These are phyloP conservation scores for Pezicula carpinea DNA, from an alignment of 2,329 filamentous ascomycete genomes.

Conservation along the genomic window DNA sequence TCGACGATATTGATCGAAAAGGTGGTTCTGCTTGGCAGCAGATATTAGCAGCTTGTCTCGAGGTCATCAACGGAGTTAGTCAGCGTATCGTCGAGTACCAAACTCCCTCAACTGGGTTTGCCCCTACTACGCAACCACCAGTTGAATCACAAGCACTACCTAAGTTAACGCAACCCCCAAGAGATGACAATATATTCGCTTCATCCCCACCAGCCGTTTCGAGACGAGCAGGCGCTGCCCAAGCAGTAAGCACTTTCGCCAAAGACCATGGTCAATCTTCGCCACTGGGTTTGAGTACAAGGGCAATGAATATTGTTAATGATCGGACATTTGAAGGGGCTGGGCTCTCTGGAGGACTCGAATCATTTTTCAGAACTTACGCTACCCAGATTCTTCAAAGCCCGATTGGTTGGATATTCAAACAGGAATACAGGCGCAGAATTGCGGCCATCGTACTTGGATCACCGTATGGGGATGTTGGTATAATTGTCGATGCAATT, in stretches of 20 bases:
- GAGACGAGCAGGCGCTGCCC: conserved; percentile 11
- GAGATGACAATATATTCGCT: conserved; percentile 23
- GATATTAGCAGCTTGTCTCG: conserved; percentile 64
- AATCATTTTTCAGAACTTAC: conserved; percentile 43
- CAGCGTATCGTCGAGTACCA: conserved; percentile 58
- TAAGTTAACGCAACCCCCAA: conserved; percentile 20
- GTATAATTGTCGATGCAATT: conserved; percentile 67
- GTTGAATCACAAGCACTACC: conserved; percentile 16
- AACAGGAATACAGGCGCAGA: conserved; percentile 61
- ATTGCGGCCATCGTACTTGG: conserved; percentile 68
- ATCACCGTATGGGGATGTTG: conserved; percentile 64
- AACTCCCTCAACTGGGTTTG: conserved; percentile 26
- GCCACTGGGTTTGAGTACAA: conserved; percentile 30
- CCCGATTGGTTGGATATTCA: conserved; percentile 62
- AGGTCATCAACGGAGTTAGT: conserved; percentile 63
- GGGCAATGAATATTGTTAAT: conserved; percentile 29
- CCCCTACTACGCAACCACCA: conserved; percentile 17
- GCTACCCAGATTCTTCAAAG: conserved; percentile 43
- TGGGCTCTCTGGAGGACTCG: conserved; percentile 44
- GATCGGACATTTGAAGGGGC: conserved; percentile 47
- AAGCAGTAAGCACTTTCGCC: conserved; percentile 21
- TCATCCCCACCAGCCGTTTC: conserved; percentile 11
- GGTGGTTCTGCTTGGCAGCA: conserved; percentile 80
- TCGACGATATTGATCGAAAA: conserved; percentile 78
- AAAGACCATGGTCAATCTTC: conserved; percentile 24